These are phyloP conservation scores for Boletus patriciae DNA, from an alignment of 768 basidiomycete species.

Conservation along the genomic window DNA sequence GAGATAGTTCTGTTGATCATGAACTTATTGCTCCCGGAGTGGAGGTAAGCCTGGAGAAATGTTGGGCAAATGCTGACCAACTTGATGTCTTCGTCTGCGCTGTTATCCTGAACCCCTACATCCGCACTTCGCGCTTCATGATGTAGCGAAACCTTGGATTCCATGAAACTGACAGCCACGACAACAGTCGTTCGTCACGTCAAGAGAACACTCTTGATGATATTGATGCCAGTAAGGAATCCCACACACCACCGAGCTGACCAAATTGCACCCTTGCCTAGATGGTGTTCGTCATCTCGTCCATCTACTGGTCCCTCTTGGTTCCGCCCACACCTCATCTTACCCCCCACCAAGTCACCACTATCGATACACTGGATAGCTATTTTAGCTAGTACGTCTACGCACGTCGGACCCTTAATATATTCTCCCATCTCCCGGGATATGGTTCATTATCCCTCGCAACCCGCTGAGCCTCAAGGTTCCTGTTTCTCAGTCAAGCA, in stretches of 20 bases:
- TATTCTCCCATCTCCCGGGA: neutral
- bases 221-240: conserved; percentile 59
- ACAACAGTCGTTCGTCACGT: conserved; percentile 33
- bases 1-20: no score
- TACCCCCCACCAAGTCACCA: neutral
- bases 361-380: neutral
- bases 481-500: neutral
- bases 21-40: no score
- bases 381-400: neutral
- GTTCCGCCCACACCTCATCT: conserved; percentile 56
- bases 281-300: conserved; percentile 48
- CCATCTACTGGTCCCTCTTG: conserved; percentile 70
- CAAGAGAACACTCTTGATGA: conserved; percentile 60
- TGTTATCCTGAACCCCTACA: no score
- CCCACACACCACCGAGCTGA: neutral
- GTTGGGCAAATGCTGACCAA: no score
- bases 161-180: neutral
- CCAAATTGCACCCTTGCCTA: conserved; percentile 21
- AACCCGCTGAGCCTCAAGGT: neutral
- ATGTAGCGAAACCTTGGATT: no score
- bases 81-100: no score
- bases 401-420: neutral
- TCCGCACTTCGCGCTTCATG: no score
- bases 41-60: no score
- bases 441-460: neutral